Evolutionary conservation across 208 protist species (phyloP).

Genomic region (Leishmania tropica): DNA sequence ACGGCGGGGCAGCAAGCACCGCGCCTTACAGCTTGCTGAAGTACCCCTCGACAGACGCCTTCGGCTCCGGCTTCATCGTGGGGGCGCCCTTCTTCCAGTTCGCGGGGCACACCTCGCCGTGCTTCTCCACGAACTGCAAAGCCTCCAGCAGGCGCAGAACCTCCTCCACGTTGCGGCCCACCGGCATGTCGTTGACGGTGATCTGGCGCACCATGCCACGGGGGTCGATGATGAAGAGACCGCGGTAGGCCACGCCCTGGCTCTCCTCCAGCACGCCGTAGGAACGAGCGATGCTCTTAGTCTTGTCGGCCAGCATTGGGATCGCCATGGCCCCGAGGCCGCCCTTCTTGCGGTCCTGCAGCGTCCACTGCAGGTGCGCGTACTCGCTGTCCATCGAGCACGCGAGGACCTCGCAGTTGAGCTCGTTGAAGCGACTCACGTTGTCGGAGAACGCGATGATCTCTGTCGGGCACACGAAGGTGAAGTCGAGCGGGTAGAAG

Average conservation of each 20-base stretch:
- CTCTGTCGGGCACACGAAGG: conserved; percentile 98
- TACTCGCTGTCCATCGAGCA: conserved; percentile 95
- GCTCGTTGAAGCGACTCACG: conserved; percentile 87
- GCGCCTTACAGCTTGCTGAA: conserved; percentile 53
- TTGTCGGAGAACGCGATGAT: conserved; percentile 96
- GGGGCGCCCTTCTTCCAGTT: conserved; percentile 93
- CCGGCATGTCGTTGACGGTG: conserved; percentile 95
- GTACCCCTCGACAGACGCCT: conserved; percentile 87
- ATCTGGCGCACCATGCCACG: conserved; percentile 93
- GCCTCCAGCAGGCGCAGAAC: conserved; percentile 95
- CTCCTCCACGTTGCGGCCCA: conserved; percentile 96
- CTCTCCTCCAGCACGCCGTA: conserved; percentile 95
- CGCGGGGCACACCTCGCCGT: conserved; percentile 96
- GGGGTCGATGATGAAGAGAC: conserved; percentile 96
- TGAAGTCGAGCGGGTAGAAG: conserved; percentile 98
- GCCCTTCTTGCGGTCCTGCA: conserved; percentile 95
- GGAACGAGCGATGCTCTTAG: conserved; percentile 86
- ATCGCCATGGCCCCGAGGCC: conserved; percentile 97
- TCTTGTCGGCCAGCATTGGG: conserved; percentile 96
- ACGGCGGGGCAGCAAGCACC: too few species aligned
- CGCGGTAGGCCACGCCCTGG: conserved; percentile 89
- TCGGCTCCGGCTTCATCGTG: conserved; percentile 96
- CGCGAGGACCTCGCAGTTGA: conserved; percentile 92
- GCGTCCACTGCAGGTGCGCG: conserved; percentile 97
- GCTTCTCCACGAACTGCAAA: conserved; percentile 95